phyloP scores from a whole-genome alignment of 176 grass and related monocot species.

The barley (Hordeum vulgare) region MorexV3_pseudomolecules_assembly NC_058524.1:468436660-468437159 shows the following conservation, averaged over 20 bases:
- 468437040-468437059: constrained; percentile 68
- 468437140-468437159: background rate
- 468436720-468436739: background rate
- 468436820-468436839: background rate
- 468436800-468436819: background rate
- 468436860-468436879: background rate
- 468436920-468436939: constrained; percentile 40
- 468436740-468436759: background rate
- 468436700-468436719: constrained; percentile 2
- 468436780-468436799: background rate
- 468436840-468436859: background rate
- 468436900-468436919: constrained; percentile 16
- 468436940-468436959: constrained; percentile 42
- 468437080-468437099: constrained; percentile 78
- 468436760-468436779: background rate
- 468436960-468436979: constrained; percentile 80
- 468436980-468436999: constrained; percentile 51
- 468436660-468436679: background rate
- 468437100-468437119: constrained; percentile 49
- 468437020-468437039: constrained; percentile 56
- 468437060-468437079: constrained; percentile 67
- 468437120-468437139: constrained; percentile 23
- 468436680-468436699: constrained; percentile 1
- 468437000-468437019: constrained; percentile 55
- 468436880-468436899: background rate